Conservation (phyloP, 306 rosid species). For the Benincasa hispida region DNA sequence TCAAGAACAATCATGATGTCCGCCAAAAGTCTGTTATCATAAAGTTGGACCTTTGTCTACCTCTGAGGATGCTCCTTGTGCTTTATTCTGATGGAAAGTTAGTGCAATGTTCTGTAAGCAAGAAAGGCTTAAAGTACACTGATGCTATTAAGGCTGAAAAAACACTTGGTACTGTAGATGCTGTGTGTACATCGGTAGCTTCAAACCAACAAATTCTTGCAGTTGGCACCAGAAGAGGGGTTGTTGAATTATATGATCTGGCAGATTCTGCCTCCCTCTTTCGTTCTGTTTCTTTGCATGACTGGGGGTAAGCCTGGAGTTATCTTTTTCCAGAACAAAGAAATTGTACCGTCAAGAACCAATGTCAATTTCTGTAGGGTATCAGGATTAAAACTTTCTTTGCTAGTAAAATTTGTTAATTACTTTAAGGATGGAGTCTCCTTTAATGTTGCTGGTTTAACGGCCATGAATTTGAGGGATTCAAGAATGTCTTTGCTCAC, state of each 20-base stretch:
- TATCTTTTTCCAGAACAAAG: constrained; percentile 10
- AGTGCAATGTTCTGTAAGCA: constrained; percentile 73
- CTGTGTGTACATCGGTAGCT: constrained; percentile 75
- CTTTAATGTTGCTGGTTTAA: not conserved
- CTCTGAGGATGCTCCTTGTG: constrained; percentile 68
- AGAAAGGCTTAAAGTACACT: constrained; percentile 78
- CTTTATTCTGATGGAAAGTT: constrained; percentile 79
- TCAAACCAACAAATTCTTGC: constrained; percentile 82
- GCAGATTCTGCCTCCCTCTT: constrained; percentile 60
- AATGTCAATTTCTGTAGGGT: not conserved
- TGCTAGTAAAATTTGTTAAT: not conserved
- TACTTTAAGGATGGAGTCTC: constrained; percentile 6
- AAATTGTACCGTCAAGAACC: not conserved
- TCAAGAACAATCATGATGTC: constrained; percentile 22
- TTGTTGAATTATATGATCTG: constrained; percentile 78
- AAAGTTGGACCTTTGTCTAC: constrained; percentile 71
- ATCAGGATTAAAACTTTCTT: not conserved
- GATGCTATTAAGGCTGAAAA: constrained; percentile 74
- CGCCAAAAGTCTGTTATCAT: constrained; percentile 44
- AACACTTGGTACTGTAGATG: constrained; percentile 61
- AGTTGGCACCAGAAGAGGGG: constrained; percentile 89
- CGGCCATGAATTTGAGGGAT: constrained; percentile 3
- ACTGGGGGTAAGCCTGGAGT: constrained; percentile 79
- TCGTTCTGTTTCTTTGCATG: constrained; percentile 68
- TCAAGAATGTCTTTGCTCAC: not conserved